Conservation (phyloP, 176 grass and related monocot genomes). For the Triticum monococcum region DNA sequence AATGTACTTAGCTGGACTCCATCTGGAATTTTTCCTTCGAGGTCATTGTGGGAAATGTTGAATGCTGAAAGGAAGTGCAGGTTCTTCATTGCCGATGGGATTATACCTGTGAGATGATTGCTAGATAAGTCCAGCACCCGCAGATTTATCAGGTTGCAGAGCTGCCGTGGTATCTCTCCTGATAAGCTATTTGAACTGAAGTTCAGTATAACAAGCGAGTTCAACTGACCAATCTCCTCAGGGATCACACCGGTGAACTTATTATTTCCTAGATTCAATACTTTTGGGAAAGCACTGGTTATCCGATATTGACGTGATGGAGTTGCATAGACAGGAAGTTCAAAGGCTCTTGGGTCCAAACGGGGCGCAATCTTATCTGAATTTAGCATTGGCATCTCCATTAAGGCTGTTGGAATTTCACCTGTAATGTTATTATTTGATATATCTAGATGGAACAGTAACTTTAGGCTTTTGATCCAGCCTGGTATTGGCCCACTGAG, state of each 20-base stretch:
- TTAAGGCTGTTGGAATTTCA: conserved; percentile 32
- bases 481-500: conserved; percentile 33
- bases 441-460: conserved; percentile 48
- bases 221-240: conserved; percentile 39
- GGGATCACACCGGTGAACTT: conserved; percentile 40
- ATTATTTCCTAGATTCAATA: conserved; percentile 26
- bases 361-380: background rate
- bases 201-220: conserved; percentile 28
- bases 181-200: conserved; percentile 40
- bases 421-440: conserved; percentile 44
- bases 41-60: conserved; percentile 48
- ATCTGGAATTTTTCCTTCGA: conserved; percentile 43
- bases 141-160: conserved; percentile 37
- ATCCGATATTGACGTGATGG: conserved; percentile 27
- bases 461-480: conserved; percentile 40
- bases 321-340: conserved; percentile 32
- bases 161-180: conserved; percentile 27
- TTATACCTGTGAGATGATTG: conserved; percentile 41
- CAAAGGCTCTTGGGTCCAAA: conserved; percentile 29
- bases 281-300: conserved; percentile 24
- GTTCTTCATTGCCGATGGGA: conserved; percentile 22
- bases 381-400: conserved; percentile 36
- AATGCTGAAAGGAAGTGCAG: conserved; percentile 52
- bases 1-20: conserved; percentile 53
- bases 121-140: conserved; percentile 44